Conservation (phyloP, 495 filamentous ascomycete genomes). For the Mycothermus thermophilus region DNA sequence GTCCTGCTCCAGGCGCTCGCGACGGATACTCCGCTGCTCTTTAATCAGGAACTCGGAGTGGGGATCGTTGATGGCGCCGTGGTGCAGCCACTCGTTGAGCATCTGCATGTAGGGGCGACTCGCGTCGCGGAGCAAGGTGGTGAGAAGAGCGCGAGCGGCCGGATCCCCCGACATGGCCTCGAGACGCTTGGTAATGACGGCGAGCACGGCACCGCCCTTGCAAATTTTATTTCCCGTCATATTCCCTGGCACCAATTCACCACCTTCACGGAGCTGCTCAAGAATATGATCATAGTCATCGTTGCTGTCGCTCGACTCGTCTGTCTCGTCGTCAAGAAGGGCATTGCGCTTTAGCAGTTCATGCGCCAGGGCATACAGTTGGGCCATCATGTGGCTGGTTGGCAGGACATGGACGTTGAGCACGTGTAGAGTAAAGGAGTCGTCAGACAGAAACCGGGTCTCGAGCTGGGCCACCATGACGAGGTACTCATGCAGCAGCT, state of each 20-base stretch:
- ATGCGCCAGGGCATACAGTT: constrained; percentile 73
- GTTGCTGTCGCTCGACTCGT: constrained; percentile 69
- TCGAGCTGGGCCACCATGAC: constrained; percentile 87
- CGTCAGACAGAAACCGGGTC: constrained; percentile 74
- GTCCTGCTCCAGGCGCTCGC: constrained; percentile 83
- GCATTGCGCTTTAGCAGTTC: constrained; percentile 80
- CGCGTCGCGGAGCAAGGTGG: constrained; percentile 68
- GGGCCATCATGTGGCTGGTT: constrained; percentile 76
- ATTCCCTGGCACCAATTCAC: constrained; percentile 58
- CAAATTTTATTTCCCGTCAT: constrained; percentile 83
- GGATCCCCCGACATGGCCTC: constrained; percentile 88
- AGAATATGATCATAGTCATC: constrained; percentile 56
- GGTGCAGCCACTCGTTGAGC: constrained; percentile 97
- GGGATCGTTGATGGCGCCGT: constrained; percentile 87
- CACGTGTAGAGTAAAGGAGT: constrained; percentile 78
- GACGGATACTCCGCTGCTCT: constrained; percentile 86
- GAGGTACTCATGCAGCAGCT: constrained; percentile 81
- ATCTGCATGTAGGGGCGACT: constrained; percentile 94
- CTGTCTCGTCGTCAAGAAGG: constrained; percentile 70
- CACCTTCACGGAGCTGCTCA: constrained; percentile 80
- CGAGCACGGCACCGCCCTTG: constrained; percentile 83
- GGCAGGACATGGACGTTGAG: constrained; percentile 83
- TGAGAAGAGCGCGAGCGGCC: constrained; percentile 64
- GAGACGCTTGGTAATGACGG: constrained; percentile 68
- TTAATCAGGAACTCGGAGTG: constrained; percentile 90